Conservation (phyloP, 768 basidiomycete genomes). For the Saitozyma sp. region DNA sequence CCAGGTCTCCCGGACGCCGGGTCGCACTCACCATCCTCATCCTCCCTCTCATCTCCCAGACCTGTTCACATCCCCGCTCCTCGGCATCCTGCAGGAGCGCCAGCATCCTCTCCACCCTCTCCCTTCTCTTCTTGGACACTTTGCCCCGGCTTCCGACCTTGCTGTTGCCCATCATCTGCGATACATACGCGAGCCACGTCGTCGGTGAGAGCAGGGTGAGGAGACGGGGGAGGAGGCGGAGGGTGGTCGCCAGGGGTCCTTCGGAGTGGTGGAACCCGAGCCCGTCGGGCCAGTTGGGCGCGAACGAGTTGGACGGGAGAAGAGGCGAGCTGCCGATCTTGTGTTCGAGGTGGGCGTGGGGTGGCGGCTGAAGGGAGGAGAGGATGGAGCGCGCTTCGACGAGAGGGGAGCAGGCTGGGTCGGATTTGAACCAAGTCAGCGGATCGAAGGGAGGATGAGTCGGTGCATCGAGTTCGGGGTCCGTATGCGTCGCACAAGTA, state of each 20-base stretch:
- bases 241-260: slow-evolving; percentile 40
- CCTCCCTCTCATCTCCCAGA: slow-evolving; percentile 22
- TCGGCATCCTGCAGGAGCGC: slow-evolving; percentile 31
- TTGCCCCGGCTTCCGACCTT: slow-evolving; percentile 6
- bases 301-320: slow-evolving; percentile 32
- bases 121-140: slow-evolving; percentile 23
- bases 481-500: too few relatives aligned
- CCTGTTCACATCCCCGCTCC: slow-evolving; percentile 29
- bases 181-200: neutral
- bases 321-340: slow-evolving; percentile 50
- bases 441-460: too few relatives aligned
- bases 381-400: slow-evolving; percentile 32
- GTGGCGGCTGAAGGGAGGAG: slow-evolving; percentile 10
- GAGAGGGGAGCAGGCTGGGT: slow-evolving; percentile 31
- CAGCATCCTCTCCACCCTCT: slow-evolving; percentile 32
- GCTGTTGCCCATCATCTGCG: neutral
- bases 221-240: slow-evolving; percentile 34
- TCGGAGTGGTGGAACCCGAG: neutral
- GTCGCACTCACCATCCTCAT: slow-evolving; percentile 35
- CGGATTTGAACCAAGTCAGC: neutral
- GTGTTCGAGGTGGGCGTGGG: slow-evolving; percentile 29
- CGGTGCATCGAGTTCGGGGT: too few relatives aligned
- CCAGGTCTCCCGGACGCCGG: slow-evolving; percentile 10
- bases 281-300: neutral
- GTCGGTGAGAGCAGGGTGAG: slow-evolving; percentile 28